These are phyloP conservation scores for Clathrus columnatus DNA, from an alignment of 768 basidiomycete species.

Conservation along the genomic window DNA sequence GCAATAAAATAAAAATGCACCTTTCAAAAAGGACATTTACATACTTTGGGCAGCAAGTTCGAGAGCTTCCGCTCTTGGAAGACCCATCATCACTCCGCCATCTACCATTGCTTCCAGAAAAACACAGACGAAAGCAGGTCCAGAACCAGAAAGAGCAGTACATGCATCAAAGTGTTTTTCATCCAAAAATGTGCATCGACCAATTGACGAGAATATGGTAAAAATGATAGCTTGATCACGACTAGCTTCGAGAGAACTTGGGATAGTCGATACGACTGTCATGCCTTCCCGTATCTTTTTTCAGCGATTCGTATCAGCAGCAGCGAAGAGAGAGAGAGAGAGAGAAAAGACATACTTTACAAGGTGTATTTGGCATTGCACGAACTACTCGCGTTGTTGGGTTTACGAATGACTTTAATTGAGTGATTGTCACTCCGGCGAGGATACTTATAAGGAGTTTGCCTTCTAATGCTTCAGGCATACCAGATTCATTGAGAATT, in stretches of 20 bases:
- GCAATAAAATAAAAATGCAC: neutral
- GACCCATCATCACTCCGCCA: conserved; percentile 99
- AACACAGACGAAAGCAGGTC: conserved; percentile 94
- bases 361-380: conserved; percentile 98
- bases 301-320: neutral
- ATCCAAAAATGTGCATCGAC: conserved; percentile 90
- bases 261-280: conserved; percentile 83
- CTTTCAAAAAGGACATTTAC: conserved; percentile 15
- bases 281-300: conserved; percentile 94
- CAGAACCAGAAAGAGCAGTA: conserved; percentile 91
- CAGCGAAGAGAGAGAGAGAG: neutral
- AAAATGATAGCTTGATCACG: conserved; percentile 66
- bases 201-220: conserved; percentile 95
- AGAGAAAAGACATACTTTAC: conserved; percentile 50
- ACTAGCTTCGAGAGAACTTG: conserved; percentile 40
- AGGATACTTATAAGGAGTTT: conserved; percentile 96
- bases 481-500: conserved; percentile 67
- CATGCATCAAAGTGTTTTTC: conserved; percentile 99
- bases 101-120: conserved; percentile 98
- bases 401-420: conserved; percentile 66
- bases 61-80: conserved; percentile 87
- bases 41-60: conserved; percentile 94
- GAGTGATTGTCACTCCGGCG: conserved; percentile 87
- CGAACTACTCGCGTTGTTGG: conserved; percentile 80
- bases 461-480: conserved; percentile 73